Base-by-base conservation (phyloP, 306 rosid genomes). In the Datisca glomerata region DNA sequence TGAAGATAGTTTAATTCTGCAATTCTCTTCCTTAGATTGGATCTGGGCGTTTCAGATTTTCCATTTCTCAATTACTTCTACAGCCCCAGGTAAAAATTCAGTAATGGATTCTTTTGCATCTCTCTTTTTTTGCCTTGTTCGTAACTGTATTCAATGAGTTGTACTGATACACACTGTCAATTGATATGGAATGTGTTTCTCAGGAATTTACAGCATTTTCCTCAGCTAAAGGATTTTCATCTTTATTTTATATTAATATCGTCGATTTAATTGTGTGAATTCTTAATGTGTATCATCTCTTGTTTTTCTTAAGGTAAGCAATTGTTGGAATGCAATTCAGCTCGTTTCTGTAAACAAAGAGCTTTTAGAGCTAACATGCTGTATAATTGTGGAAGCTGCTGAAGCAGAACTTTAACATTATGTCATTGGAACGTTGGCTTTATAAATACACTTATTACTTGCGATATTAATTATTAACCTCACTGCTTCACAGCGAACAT, bases 1-100 rank as follows among this genome's bases (percentile, higher is more conserved):
- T 34, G 21, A 41, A 24, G 27, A 53, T 25, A 53, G 18, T 53
- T 2, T 21, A 73, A 56, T 77, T 76, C 76, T 68, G 50, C 12
- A 35, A 36, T 60, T 44, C 59, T 49, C 25, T 34, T 28, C 47
- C 60, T 53, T 17, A 43, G 24, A 41, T 49, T 53, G 39, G 47
- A 37, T 53, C 16, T 24, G 29, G 54, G 41, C 34, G 41, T 35
- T 28, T n/a, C 25, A 8, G 17, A 8, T 28, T 29, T 41, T 53
- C 42, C 31, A 5, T 41, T 29, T 37, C 49, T 29, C 18, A 45
- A 51, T 39, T 51, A 9, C n/a, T 11, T 51, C 15, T 22, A 10
- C 47, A 53, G 15, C 56, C 46, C 29, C 54, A 13, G 57, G 19
- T 53, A 60, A 44, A 49, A 46, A 63, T 43, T 57, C 48, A 20